phyloP scores from a whole-genome alignment of 1,139 yeast genomes.

The Trichomonascaceae sp. region DNA sequence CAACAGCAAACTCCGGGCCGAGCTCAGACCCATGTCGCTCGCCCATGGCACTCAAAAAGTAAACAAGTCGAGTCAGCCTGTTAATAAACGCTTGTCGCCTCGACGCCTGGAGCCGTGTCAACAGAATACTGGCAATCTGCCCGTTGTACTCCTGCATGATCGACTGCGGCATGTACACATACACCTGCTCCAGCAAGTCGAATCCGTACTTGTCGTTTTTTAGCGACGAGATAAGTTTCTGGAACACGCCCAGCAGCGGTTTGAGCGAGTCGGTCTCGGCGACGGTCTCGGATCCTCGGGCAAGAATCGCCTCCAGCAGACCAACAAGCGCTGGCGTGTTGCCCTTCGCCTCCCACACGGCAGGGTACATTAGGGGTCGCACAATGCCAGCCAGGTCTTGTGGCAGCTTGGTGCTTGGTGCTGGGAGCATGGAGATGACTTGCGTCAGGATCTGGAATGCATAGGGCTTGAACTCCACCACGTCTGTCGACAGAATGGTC shows the following conservation, averaged over 20 bases:
- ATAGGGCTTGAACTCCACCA: slow-evolving; percentile 90
- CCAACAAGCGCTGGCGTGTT: slow-evolving; percentile 89
- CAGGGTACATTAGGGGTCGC: slow-evolving; percentile 74
- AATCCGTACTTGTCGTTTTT: slow-evolving; percentile 72
- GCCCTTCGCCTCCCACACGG: slow-evolving; percentile 86
- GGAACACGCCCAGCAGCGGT: slow-evolving; percentile 93
- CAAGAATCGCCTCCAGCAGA: slow-evolving; percentile 57
- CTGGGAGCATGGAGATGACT: slow-evolving; percentile 39
- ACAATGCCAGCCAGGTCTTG: slow-evolving; percentile 51
- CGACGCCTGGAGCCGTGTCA: slow-evolving; percentile 69
- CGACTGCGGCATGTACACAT: slow-evolving; percentile 42
- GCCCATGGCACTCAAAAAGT: slow-evolving; percentile 46
- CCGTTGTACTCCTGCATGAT: slow-evolving; percentile 44
- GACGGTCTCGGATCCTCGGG: slow-evolving; percentile 36
- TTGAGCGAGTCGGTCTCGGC: slow-evolving; percentile 33
- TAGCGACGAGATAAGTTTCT: slow-evolving; percentile 77
- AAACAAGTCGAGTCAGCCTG: slow-evolving; percentile 41
- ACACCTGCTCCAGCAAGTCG: slow-evolving; percentile 62
- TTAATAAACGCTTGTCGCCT: slow-evolving; percentile 74
- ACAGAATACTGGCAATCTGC: slow-evolving; percentile 60
- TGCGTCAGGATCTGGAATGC: slow-evolving; percentile 78
- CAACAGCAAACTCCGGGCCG: slow-evolving; percentile 40
- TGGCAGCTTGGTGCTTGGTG: slow-evolving; percentile 34
- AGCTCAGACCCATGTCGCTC: slow-evolving; percentile 17
- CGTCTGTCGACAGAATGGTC: slow-evolving; percentile 61